phyloP scores from a whole-genome alignment of 306 rosid species.

The Lotus japonicus region DNA sequence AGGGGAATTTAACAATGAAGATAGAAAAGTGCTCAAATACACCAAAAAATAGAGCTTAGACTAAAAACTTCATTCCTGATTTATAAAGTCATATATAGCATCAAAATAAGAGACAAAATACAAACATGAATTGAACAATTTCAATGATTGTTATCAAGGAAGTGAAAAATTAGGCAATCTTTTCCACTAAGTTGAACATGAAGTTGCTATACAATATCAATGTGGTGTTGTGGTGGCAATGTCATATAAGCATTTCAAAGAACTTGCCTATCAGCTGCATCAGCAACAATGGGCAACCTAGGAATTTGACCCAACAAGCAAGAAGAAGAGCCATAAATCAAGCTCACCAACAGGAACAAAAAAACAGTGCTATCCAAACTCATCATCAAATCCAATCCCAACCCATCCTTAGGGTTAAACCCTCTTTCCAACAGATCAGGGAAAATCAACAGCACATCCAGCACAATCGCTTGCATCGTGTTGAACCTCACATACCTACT shows the following conservation, averaged over 20 bases:
- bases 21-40: background rate
- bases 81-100: conserved; percentile 1
- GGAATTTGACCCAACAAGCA: conserved; percentile 86
- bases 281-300: conserved; percentile 93
- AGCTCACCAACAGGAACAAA: conserved; percentile 66
- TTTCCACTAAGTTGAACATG: conserved; percentile 2
- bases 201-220: conserved; percentile 29
- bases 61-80: conserved; percentile 8
- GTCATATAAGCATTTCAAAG: conserved; percentile 43
- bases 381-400: conserved; percentile 86
- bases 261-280: conserved; percentile 96
- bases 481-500: conserved; percentile 93
- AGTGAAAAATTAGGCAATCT: conserved; percentile 7
- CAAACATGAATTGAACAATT: conserved; percentile 5
- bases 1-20: background rate
- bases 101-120: background rate
- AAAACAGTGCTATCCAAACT: conserved; percentile 95
- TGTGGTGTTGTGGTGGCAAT: background rate
- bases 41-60: background rate
- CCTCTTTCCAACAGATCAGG: conserved; percentile 86
- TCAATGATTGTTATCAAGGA: conserved; percentile 5
- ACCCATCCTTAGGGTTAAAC: conserved; percentile 71
- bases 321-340: conserved; percentile 85
- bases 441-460: conserved; percentile 82
- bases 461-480: conserved; percentile 93